Evolutionary conservation across 2,329 filamentous ascomycete species (phyloP), one percentile per base, ranked within the genome.

Genomic region (Ceratocystis colombiana): DNA sequence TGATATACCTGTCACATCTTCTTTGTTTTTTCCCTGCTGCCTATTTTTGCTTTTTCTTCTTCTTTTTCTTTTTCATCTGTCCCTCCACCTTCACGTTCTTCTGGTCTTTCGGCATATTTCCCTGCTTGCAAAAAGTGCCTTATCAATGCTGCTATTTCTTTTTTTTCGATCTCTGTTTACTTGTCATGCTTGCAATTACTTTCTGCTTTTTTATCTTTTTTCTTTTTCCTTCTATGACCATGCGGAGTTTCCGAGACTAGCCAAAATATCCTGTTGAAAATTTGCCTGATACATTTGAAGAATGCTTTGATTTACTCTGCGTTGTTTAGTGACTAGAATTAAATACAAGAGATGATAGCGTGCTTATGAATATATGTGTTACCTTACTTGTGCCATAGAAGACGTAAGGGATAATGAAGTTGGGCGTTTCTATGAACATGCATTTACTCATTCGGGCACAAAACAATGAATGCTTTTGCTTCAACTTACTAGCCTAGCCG

Each of bases 221-320:
- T 57, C 33, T 50, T 53, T 57, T 57, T 46, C 50, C 53, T 28
- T 53, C 61, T 55, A 62, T 62, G 64, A 46, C 59, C 61, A 48
- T 55, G 61, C 3, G 61, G 61, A 66, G 61, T 55, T 66, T 66
- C 37, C 55, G 44, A 46, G 57, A 64, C 2, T 37, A 59, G 63
- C 33, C 53, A 66, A 61, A 66, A 66, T 30, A 61, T 28, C 12
- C 33, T 46, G 55, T 62, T 53, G 48, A 53, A 22, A 53, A 25
- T 53, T 53, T 12, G 48, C 48, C 10, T 28, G 22, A 28, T 28
- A 53, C 25, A 53, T 15, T 10, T n/a, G 10, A 53, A 22, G 48
- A 28, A 53, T 53, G 3, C 15, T 53, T n/a, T 48, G n/a, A n/a
- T 25, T 53, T 53, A 10, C 25, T 25, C 3, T 5, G 48, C 12